phyloP scores from a whole-genome alignment of 1,139 yeast species.

The Zygosaccharomyces sapae region DNA sequence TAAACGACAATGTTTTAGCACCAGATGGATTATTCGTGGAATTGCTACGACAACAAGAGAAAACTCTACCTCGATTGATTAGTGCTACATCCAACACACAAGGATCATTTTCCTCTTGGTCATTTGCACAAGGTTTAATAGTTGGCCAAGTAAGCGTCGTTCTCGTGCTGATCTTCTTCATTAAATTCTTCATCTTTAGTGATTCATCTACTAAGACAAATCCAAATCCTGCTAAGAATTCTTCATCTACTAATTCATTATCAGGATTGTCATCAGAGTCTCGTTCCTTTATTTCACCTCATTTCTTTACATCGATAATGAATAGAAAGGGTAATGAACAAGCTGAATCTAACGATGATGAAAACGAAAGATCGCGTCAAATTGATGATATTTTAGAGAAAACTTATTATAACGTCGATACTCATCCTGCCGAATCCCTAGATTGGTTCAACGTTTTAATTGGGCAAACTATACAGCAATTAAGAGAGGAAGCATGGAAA shows the following conservation, averaged over 20 bases:
- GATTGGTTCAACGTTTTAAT: constrained; percentile 96
- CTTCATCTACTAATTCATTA: constrained; percentile 12
- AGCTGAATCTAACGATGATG: constrained; percentile 28
- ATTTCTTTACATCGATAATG: constrained; percentile 27
- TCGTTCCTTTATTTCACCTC: constrained; percentile 32
- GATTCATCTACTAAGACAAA: constrained; percentile 41
- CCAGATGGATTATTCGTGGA: neutral
- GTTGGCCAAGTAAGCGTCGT: constrained; percentile 84
- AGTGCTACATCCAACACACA: neutral
- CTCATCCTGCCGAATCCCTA: constrained; percentile 81
- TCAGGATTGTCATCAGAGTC: constrained; percentile 15
- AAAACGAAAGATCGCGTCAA: constrained; percentile 32
- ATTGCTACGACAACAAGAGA: constrained; percentile 10
- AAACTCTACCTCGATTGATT: constrained; percentile 1
- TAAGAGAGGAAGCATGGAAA: constrained; percentile 77
- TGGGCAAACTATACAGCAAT: constrained; percentile 85
- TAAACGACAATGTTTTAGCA: neutral
- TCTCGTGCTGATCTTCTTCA: constrained; percentile 63
- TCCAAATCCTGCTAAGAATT: constrained; percentile 36
- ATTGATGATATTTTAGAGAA: constrained; percentile 66
- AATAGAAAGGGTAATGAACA: constrained; percentile 33
- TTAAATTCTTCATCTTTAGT: constrained; percentile 85
- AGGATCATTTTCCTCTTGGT: constrained; percentile 44
- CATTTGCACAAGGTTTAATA: constrained; percentile 72
- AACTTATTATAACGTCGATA: constrained; percentile 85